Conservation (phyloP, 106 monocot species). For the Narthecium ossifragum region DNA sequence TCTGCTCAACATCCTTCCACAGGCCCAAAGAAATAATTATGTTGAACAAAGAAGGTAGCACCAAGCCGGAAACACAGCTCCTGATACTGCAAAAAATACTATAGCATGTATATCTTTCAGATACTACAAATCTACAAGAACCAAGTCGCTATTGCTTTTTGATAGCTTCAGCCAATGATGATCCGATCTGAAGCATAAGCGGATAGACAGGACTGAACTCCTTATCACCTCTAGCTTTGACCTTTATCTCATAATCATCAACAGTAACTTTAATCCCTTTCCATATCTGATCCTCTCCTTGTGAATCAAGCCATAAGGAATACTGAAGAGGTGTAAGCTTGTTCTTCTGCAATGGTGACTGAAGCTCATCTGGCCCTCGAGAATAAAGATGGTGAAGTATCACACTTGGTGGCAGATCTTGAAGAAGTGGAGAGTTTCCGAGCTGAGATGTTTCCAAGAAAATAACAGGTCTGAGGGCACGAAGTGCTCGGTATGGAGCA, state of each 20-base stretch:
- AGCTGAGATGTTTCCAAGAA: constrained; percentile 83
- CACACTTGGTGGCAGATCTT: constrained; percentile 69
- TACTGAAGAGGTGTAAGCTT: constrained; percentile 72
- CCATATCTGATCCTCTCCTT: constrained; percentile 90
- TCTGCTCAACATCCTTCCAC: too few species aligned
- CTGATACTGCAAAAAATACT: too few species aligned
- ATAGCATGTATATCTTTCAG: too few species aligned
- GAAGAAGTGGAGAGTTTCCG: constrained; percentile 44
- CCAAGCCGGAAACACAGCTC: too few species aligned
- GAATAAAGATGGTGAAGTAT: constrained; percentile 91
- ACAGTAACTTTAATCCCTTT: constrained; percentile 85
- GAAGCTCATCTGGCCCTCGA: constrained; percentile 74
- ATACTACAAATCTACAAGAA: too few species aligned
- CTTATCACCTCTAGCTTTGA: constrained; percentile 47
- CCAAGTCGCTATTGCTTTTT: too few species aligned
- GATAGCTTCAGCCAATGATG: constrained; percentile 35
- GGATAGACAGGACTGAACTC: constrained; percentile 65
- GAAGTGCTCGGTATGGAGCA: constrained; percentile 73
- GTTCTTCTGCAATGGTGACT: constrained; percentile 82
- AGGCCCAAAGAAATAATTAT: too few species aligned
- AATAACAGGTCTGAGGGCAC: constrained; percentile 73
- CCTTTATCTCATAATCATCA: constrained; percentile 72
- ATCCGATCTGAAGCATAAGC: constrained; percentile 88
- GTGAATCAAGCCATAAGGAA: constrained; percentile 92
- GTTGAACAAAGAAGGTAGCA: too few species aligned